A percentile compares a stretch with the other conserved stretches of the same genome.
phyloP scores from a whole-genome alignment of 768 basidiomycete genomes.

The Boletus edulis region DNA sequence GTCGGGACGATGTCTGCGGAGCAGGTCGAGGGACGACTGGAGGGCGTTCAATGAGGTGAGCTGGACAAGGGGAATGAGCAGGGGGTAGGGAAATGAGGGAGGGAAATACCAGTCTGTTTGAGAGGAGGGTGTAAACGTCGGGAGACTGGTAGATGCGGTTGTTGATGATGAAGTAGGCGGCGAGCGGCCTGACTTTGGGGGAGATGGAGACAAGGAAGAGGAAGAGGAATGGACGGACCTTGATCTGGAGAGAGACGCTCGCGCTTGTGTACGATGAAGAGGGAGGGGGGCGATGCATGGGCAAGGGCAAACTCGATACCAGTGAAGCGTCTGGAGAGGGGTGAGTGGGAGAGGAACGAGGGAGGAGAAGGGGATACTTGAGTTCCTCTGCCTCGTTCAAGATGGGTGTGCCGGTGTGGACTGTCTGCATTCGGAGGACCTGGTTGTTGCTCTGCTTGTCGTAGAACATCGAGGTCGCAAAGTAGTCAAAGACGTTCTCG shows the following conservation, averaged over 20 bases:
- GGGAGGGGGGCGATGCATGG: conserved; percentile 71
- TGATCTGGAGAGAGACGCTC: conserved; percentile 81
- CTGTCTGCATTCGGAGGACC: conserved; percentile 90
- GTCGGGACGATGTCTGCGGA: conserved; percentile 73
- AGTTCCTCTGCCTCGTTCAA: conserved; percentile 84
- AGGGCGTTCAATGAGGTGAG: conserved; percentile 68
- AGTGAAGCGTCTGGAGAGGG: conserved; percentile 64
- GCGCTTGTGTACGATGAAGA: conserved; percentile 90
- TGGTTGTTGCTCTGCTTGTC: conserved; percentile 94
- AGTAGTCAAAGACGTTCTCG: conserved; percentile 88
- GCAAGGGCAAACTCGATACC: conserved; percentile 87
- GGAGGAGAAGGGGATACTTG: conserved; percentile 38
- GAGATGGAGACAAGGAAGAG: background rate
- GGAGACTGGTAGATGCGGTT: conserved; percentile 89
- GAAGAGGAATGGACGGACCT: conserved; percentile 45
- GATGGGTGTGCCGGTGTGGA: conserved; percentile 75
- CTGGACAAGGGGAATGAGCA: conserved; percentile 32
- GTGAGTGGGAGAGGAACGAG: conserved; percentile 1
- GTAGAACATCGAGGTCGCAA: conserved; percentile 88
- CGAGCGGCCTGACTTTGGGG: conserved; percentile 64
- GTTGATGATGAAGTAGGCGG: conserved; percentile 85
- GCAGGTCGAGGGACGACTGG: conserved; percentile 71
- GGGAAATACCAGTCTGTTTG: conserved; percentile 70
- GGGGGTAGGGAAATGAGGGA: background rate
- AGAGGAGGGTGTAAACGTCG: conserved; percentile 78